Percentiles rank a stretch among this genome's conserved stretches.
Conservation (phyloP, 2,329 filamentous ascomycete species). For the Pestalotiopsis sp. region DNA sequence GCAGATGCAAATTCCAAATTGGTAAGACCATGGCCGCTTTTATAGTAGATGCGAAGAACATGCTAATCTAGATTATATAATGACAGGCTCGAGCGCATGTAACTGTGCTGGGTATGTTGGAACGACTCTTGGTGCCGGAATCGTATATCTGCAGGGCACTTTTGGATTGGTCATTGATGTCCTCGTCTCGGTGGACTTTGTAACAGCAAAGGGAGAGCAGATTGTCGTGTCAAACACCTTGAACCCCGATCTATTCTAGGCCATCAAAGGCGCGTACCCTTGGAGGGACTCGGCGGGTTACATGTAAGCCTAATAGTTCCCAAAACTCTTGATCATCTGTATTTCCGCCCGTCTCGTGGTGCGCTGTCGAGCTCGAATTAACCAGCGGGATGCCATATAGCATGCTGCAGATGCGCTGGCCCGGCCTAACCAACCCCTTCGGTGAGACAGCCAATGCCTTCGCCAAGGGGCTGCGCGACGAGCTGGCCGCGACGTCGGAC, state of each 20-base stretch:
- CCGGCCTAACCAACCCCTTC: background rate
- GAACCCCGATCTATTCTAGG: constrained; percentile 15
- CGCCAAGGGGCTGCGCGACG: background rate
- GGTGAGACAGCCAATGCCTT: background rate
- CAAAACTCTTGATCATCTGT: background rate
- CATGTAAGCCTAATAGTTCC: background rate
- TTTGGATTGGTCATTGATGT: background rate
- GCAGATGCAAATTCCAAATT: background rate
- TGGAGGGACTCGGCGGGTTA: background rate
- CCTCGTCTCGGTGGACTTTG: background rate
- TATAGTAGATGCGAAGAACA: no score
- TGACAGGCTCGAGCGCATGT: no score
- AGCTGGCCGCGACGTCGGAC: background rate
- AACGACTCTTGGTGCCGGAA: background rate
- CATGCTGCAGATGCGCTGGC: background rate
- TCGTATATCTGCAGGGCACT: background rate
- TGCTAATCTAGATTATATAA: no score
- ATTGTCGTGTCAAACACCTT: background rate
- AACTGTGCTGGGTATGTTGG: background rate
- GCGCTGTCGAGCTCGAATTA: background rate
- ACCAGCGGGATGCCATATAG: background rate
- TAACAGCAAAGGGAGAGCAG: background rate
- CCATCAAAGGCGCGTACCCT: constrained; percentile 11
- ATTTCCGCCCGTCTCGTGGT: background rate
- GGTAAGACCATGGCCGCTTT: no score